These are phyloP conservation scores for Corynespora cassiicola DNA, from an alignment of 2,329 filamentous ascomycete genomes.

Conservation along the genomic window DNA sequence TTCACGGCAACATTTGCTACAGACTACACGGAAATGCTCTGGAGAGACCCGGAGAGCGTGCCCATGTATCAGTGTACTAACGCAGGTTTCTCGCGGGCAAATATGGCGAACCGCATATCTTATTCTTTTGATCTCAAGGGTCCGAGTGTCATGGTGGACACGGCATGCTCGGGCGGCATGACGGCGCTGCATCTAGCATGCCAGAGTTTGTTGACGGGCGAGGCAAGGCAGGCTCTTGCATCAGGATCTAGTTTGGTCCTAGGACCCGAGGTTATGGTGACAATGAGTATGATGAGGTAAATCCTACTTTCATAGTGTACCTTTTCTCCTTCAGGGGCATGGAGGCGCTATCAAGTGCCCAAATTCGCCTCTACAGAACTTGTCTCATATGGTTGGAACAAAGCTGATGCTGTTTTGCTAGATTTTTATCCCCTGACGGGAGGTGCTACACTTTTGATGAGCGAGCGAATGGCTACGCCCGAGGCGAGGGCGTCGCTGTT, in stretches of 20 bases:
- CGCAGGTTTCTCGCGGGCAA: conserved; percentile 12
- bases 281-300: too few species aligned
- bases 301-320: too few species aligned
- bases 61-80: conserved; percentile 19
- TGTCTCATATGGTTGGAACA: too few species aligned
- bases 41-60: conserved; percentile 17
- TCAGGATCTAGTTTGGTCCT: too few species aligned
- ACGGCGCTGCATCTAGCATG: conserved; percentile 26
- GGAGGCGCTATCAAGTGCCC: conserved; percentile 4
- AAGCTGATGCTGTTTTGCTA: too few species aligned
- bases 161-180: conserved; percentile 26
- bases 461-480: conserved; percentile 67
- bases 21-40: conserved; percentile 25
- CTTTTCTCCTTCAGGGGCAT: too few species aligned
- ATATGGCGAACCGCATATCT: conserved; percentile 20
- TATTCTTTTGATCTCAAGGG: conserved; percentile 30
- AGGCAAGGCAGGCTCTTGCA: too few species aligned
- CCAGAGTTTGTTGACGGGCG: conserved; percentile 31
- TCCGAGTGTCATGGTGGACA: conserved; percentile 26
- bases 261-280: too few species aligned
- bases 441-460: conserved; percentile 51
- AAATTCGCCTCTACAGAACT: too few species aligned
- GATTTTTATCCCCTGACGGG: conserved; percentile 34
- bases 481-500: conserved; percentile 64
- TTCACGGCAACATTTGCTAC: conserved; percentile 23